Evolutionary conservation across 345 rosid species (phyloP).

Genomic region (Moricandia arvensis): DNA sequence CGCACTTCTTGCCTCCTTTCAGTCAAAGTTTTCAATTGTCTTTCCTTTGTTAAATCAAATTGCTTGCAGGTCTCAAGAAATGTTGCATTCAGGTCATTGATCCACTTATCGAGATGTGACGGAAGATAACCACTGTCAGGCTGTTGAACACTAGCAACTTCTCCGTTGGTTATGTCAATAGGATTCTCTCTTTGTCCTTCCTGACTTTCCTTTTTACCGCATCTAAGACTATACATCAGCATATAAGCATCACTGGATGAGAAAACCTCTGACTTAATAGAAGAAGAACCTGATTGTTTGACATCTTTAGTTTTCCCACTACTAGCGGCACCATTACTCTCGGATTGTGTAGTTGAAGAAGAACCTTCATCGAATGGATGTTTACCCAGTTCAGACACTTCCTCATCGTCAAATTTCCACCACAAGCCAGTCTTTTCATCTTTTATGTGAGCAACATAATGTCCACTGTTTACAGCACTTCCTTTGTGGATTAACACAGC

Average conservation of each 20-base stretch:
- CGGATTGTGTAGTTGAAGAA: constrained; percentile 50
- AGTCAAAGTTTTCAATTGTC: constrained; percentile 48
- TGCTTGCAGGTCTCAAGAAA: constrained; percentile 57
- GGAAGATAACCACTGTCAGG: constrained; percentile 59
- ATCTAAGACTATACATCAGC: constrained; percentile 84
- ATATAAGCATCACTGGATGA: constrained; percentile 92
- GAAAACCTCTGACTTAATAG: constrained; percentile 52
- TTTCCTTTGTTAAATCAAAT: constrained; percentile 61
- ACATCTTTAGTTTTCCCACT: constrained; percentile 43
- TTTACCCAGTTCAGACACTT: constrained; percentile 77
- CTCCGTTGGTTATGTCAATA: constrained; percentile 36
- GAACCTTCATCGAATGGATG: constrained; percentile 80
- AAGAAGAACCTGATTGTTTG: constrained; percentile 40
- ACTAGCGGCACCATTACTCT: constrained; percentile 40
- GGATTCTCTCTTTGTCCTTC: constrained; percentile 30
- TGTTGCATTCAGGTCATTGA: constrained; percentile 55
- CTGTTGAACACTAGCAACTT: constrained; percentile 39
- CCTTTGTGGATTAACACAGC: constrained; percentile 98
- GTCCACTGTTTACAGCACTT: constrained; percentile 95
- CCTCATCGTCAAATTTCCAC: constrained; percentile 99
- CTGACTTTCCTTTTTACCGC: constrained; percentile 43
- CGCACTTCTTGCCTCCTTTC: constrained; percentile 84
- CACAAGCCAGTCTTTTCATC: constrained; percentile 86
- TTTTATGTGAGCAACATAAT: constrained; percentile 94
- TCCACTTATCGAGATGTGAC: constrained; percentile 56